Percentiles rank a stretch among this genome's conserved stretches.
Evolutionary conservation across 495 filamentous ascomycete genomes (phyloP).

Genomic region (Aspergillus campestris): DNA sequence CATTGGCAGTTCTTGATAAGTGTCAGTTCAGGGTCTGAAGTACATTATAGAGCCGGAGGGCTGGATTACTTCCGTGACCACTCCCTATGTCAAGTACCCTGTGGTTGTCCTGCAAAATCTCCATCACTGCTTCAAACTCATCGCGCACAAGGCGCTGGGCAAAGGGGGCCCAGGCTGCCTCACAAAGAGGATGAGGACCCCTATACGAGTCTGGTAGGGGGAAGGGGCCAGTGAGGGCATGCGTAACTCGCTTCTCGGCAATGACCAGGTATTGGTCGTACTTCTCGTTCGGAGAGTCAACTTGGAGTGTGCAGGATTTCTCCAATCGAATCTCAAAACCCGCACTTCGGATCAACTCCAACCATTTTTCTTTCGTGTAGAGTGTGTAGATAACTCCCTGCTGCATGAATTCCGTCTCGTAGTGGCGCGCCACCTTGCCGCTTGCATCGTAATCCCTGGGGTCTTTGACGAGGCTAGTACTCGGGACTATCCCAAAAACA

Average conservation of each 20-base stretch:
- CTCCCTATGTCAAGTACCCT: constrained; percentile 1
- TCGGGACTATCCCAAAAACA: background rate
- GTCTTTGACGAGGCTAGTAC: too few species aligned
- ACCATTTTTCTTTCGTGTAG: too few species aligned
- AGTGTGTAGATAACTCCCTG: too few species aligned
- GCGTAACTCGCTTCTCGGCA: background rate
- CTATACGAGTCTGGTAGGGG: background rate
- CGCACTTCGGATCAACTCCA: too few species aligned
- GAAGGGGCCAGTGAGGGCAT: background rate
- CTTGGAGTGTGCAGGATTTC: too few species aligned
- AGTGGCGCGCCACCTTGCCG: too few species aligned
- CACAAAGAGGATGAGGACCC: background rate
- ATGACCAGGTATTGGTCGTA: background rate
- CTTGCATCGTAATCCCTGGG: too few species aligned
- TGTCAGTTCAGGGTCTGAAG: too few species aligned
- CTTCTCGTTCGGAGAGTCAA: too few species aligned
- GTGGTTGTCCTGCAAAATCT: background rate
- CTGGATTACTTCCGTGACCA: constrained; percentile 1
- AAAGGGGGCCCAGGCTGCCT: constrained; percentile 1
- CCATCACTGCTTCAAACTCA: background rate
- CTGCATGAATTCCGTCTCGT: too few species aligned
- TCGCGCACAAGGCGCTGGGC: background rate
- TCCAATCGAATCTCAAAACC: too few species aligned
- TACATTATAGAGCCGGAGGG: background rate
- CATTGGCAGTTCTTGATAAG: background rate